Evolutionary conservation across 23 red algal species (phyloP).

Genomic region (Gracilariopsis chorda): DNA sequence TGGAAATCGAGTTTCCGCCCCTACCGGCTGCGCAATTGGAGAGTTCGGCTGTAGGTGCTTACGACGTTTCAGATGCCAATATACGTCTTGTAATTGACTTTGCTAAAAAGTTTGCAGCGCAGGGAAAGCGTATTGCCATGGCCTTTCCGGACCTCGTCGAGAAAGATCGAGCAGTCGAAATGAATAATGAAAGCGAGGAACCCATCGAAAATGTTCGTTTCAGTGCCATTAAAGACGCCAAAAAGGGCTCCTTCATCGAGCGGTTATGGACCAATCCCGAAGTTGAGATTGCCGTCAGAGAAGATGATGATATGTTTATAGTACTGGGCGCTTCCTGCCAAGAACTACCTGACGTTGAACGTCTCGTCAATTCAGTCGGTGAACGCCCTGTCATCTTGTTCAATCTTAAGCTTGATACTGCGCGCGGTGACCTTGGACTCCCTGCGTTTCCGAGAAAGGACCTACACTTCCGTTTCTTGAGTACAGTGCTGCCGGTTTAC

Average conservation of each 20-base stretch:
- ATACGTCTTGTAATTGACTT: constrained; percentile 82
- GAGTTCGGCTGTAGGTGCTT: constrained; percentile 68
- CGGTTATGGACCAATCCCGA: constrained; percentile 58
- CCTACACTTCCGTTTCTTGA: constrained; percentile 90
- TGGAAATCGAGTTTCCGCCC: constrained; percentile 98
- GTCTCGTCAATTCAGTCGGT: constrained; percentile 34
- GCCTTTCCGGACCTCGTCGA: constrained; percentile 85
- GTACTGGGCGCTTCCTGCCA: constrained; percentile 86
- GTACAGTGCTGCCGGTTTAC: constrained; percentile 74
- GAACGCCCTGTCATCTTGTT: constrained; percentile 89
- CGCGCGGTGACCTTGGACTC: constrained; percentile 89
- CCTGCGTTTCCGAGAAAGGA: constrained; percentile 89
- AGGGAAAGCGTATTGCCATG: constrained; percentile 56
- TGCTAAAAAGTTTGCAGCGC: constrained; percentile 43
- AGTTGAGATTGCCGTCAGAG: constrained; percentile 70
- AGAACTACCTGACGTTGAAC: constrained; percentile 90
- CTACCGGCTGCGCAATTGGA: constrained; percentile 68
- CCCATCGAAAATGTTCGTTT: constrained; percentile 55
- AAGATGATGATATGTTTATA: constrained; percentile 91
- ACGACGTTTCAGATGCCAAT: constrained; percentile 95
- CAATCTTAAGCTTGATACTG: constrained; percentile 92
- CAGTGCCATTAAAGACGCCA: constrained; percentile 60
- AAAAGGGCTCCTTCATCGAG: constrained; percentile 46
- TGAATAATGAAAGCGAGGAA: constrained; percentile 60
- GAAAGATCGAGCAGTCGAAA: constrained; percentile 79